A percentile compares a stretch with the other conserved stretches of the same genome.
These are phyloP conservation scores for Mesembryanthemum crystallinum DNA, from an alignment of 148 eudicot species.

Conservation along the genomic window DNA sequence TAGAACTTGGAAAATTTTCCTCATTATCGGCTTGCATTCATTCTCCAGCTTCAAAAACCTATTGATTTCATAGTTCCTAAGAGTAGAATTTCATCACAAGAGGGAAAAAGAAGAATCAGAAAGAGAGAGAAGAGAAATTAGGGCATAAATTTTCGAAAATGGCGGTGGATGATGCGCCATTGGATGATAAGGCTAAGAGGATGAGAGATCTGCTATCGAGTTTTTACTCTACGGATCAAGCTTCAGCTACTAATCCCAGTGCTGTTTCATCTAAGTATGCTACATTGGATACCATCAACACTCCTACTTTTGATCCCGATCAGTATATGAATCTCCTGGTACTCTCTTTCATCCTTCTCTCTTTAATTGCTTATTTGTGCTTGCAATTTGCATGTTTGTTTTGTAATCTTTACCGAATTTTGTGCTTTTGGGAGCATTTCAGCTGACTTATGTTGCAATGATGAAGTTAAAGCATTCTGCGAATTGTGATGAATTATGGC, in stretches of 20 bases:
- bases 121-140: not conserved
- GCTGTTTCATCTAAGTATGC: conserved; percentile 65
- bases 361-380: not conserved
- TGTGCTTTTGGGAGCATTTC: not conserved
- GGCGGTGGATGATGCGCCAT: conserved; percentile 49
- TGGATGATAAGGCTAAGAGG: conserved; percentile 94
- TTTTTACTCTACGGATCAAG: conserved; percentile 77
- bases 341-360: conserved; percentile 14
- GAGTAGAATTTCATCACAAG: not conserved
- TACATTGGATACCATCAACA: conserved; percentile 85
- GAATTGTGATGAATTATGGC: not conserved
- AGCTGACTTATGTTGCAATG: not conserved
- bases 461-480: not conserved
- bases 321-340: conserved; percentile 95
- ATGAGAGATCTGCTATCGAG: conserved; percentile 96
- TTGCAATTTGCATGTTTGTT: not conserved
- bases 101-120: not conserved
- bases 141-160: conserved; percentile 20
- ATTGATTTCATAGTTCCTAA: not conserved
- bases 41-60: not conserved
- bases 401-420: not conserved
- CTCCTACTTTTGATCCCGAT: conserved; percentile 77
- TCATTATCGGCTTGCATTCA: too few species aligned
- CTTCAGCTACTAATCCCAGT: conserved; percentile 35
- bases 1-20: too few species aligned